Percentiles rank a stretch among this genome's conserved stretches.
Evolutionary conservation across 208 protist species (phyloP).

Genomic region (Leishmania major): DNA sequence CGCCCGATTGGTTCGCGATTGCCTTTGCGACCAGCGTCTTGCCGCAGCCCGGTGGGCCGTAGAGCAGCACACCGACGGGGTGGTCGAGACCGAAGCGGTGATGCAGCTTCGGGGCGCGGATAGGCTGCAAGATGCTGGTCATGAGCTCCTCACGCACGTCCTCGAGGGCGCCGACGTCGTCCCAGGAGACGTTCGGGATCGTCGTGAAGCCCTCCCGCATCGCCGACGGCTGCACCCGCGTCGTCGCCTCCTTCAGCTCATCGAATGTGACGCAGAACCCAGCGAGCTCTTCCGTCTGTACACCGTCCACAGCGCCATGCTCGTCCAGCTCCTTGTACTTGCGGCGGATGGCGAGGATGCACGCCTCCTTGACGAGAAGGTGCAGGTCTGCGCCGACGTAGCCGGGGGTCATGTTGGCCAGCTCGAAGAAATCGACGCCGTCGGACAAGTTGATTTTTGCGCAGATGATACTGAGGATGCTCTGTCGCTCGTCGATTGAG

Average conservation of each 20-base stretch:
- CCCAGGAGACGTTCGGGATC: slow-evolving; percentile 97
- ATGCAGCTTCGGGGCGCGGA: slow-evolving; percentile 92
- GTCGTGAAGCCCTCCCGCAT: slow-evolving; percentile 97
- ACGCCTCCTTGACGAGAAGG: slow-evolving; percentile 95
- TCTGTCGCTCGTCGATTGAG: slow-evolving; percentile 88
- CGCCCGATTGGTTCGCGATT: slow-evolving; percentile 94
- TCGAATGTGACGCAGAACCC: slow-evolving; percentile 80
- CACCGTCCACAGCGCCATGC: slow-evolving; percentile 21
- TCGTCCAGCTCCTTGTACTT: slow-evolving; percentile 76
- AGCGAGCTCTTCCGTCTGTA: slow-evolving; percentile 49
- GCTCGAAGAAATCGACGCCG: slow-evolving; percentile 94
- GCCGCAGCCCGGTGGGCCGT: slow-evolving; percentile 98
- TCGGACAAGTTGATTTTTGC: slow-evolving; percentile 76
- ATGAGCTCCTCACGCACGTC: slow-evolving; percentile 94
- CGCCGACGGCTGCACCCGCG: slow-evolving; percentile 97
- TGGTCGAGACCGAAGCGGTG: slow-evolving; percentile 88
- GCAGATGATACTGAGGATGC: slow-evolving; percentile 90
- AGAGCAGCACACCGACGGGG: slow-evolving; percentile 97
- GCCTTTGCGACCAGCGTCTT: slow-evolving; percentile 97
- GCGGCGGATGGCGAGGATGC: slow-evolving; percentile 87
- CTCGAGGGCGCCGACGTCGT: slow-evolving; percentile 97
- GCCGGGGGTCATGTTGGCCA: slow-evolving; percentile 96
- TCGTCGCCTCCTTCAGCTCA: slow-evolving; percentile 91
- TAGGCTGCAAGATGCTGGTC: slow-evolving; percentile 92
- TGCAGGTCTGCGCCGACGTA: slow-evolving; percentile 98